phyloP scores from a whole-genome alignment of 441 rosid genomes.

The Dalechampia spathulata region DNA sequence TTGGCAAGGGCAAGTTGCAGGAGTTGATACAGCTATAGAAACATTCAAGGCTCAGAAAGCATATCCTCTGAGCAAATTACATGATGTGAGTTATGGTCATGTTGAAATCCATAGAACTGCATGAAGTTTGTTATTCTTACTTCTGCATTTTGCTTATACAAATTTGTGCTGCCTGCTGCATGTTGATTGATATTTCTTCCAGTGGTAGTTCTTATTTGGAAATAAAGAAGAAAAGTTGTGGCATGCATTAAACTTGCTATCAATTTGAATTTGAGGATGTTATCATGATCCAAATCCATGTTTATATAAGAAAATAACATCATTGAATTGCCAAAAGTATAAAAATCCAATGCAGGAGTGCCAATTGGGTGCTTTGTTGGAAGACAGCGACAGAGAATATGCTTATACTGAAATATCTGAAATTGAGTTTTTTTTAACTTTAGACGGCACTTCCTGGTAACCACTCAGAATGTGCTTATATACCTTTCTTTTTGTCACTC shows the following conservation, averaged over 20 bases:
- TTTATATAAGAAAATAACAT: background rate
- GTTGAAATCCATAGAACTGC: conserved; percentile 3
- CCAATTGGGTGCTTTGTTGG: background rate
- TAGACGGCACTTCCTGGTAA: background rate
- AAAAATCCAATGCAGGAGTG: background rate
- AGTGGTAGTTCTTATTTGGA: background rate
- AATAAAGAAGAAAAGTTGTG: background rate
- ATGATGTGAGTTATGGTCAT: conserved; percentile 37
- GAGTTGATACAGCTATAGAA: conserved; percentile 74
- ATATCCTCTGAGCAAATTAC: conserved; percentile 63
- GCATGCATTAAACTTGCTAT: background rate
- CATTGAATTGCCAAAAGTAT: background rate
- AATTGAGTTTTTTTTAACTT: background rate
- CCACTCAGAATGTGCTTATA: background rate
- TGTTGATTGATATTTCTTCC: background rate
- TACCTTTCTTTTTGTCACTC: conserved; percentile 1
- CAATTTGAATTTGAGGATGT: background rate
- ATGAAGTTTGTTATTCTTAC: background rate
- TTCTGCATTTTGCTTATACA: background rate
- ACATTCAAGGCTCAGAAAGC: conserved; percentile 81
- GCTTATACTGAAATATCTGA: background rate
- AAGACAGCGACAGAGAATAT: background rate
- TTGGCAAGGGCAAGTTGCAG: conserved; percentile 92
- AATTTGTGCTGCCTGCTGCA: background rate
- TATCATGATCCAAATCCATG: background rate